Evolutionary conservation across 164 flowering plant genomes (phyloP).

Genomic region (Liquidambar formosana): DNA sequence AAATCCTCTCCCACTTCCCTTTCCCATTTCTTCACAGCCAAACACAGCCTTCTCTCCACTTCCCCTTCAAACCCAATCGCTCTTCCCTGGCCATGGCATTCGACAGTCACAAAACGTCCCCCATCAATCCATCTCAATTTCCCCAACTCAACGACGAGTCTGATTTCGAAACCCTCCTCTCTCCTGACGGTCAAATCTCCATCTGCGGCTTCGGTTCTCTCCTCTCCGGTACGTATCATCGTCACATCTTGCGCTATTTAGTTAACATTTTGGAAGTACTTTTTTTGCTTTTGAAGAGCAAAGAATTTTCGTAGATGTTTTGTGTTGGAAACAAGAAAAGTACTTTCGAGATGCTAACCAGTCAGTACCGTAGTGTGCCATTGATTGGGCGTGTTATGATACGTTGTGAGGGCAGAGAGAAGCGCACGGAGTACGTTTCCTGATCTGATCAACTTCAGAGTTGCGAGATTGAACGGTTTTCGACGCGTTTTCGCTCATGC

Average conservation of each 20-base stretch:
- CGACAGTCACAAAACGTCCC: not conserved
- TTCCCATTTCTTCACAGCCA: not conserved
- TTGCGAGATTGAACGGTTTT: constrained; percentile 73
- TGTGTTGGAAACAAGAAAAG: too few species aligned
- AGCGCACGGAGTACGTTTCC: constrained; percentile 96
- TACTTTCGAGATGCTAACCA: too few species aligned
- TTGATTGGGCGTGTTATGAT: too few species aligned
- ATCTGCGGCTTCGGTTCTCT: constrained; percentile 96
- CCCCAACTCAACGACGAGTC: constrained; percentile 51
- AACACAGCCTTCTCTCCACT: not conserved
- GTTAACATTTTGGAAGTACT: not conserved
- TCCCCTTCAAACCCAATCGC: not conserved
- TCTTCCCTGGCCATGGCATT: constrained; percentile 13
- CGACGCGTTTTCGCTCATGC: constrained; percentile 83
- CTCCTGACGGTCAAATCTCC: constrained; percentile 57
- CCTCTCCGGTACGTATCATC: constrained; percentile 66
- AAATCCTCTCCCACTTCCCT: not conserved
- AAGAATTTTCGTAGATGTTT: not conserved
- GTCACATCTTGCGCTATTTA: not conserved
- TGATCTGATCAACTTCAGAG: constrained; percentile 69
- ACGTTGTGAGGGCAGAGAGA: constrained; percentile 51
- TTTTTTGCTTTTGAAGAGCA: not conserved
- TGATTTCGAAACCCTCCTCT: constrained; percentile 58
- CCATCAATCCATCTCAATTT: constrained; percentile 3
- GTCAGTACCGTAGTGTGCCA: too few species aligned